Evolutionary conservation across 805 yeast genomes (phyloP).

Genomic region (Komagataella populi): DNA sequence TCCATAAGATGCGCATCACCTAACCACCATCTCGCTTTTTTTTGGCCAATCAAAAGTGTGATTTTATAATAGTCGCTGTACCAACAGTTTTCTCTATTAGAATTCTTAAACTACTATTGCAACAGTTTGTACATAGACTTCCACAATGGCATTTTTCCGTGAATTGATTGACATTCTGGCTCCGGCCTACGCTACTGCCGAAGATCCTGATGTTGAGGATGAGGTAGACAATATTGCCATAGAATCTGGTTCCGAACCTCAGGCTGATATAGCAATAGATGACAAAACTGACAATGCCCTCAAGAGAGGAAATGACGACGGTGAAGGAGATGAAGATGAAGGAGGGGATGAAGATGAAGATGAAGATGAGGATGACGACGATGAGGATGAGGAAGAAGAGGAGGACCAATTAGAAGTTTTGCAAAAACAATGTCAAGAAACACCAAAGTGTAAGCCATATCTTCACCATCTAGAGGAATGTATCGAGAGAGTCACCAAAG

Average conservation of each 20-base stretch:
- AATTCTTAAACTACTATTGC: background rate
- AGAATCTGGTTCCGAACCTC: background rate
- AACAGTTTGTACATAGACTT: background rate
- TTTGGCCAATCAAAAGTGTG: constrained; percentile 1
- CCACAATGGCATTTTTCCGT: constrained; percentile 30
- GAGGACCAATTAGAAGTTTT: constrained; percentile 54
- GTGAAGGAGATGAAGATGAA: constrained; percentile 54
- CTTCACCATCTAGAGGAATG: constrained; percentile 91
- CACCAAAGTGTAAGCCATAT: constrained; percentile 54
- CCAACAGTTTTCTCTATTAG: background rate
- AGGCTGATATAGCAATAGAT: constrained; percentile 7
- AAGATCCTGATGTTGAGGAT: background rate
- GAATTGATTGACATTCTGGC: constrained; percentile 70
- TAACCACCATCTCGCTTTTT: background rate
- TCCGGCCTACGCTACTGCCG: constrained; percentile 33
- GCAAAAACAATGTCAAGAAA: constrained; percentile 55
- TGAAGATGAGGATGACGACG: constrained; percentile 24
- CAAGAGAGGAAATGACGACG: constrained; percentile 39
- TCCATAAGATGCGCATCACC: background rate
- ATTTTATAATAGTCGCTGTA: background rate
- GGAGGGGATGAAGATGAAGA: constrained; percentile 25
- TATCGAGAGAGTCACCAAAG: constrained; percentile 86
- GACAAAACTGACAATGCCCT: constrained; percentile 24
- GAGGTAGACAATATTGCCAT: background rate
- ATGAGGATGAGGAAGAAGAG: constrained; percentile 41